Evolutionary conservation across 148 eudicot genomes (phyloP).

Genomic region (Vaccinium vitisidaea): DNA sequence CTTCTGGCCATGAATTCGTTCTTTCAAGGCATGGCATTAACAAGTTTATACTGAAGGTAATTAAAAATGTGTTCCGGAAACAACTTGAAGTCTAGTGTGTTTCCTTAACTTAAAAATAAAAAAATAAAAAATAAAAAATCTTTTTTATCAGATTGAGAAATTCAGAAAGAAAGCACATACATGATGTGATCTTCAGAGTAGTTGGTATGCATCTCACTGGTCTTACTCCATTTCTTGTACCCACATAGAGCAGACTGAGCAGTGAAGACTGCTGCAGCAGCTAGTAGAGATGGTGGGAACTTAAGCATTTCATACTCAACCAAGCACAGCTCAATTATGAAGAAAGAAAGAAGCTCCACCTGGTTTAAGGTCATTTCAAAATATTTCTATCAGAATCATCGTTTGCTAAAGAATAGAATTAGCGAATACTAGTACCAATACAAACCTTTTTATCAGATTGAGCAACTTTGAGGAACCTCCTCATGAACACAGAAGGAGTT

Average conservation of each 20-base stretch:
- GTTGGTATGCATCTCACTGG: slow-evolving; percentile 59
- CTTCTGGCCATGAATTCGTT: no score
- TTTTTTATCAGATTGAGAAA: no score
- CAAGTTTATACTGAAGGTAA: neutral
- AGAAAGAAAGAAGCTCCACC: slow-evolving; percentile 72
- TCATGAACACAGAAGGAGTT: slow-evolving; percentile 79
- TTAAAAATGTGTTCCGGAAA: neutral
- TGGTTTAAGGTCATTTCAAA: slow-evolving; percentile 22
- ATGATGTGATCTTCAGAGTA: slow-evolving; percentile 57
- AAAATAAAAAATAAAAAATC: no score
- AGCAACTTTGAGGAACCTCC: slow-evolving; percentile 80
- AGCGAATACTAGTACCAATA: neutral
- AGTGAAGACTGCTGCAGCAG: slow-evolving; percentile 80
- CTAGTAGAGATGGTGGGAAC: slow-evolving; percentile 67
- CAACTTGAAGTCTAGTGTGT: neutral
- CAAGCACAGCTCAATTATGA: slow-evolving; percentile 68
- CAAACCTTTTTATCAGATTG: slow-evolving; percentile 57
- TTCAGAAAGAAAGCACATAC: slow-evolving; percentile 39
- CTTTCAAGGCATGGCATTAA: no score
- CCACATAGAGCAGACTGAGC: slow-evolving; percentile 58
- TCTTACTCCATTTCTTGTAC: slow-evolving; percentile 57
- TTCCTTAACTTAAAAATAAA: neutral
- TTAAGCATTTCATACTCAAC: slow-evolving; percentile 77
- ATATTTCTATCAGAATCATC: neutral
- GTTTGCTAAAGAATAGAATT: neutral